Percentiles rank a stretch among this genome's conserved stretches.
Conservation (phyloP, 192 early-diverging fungal species). For the Coemansia sp. region DNA sequence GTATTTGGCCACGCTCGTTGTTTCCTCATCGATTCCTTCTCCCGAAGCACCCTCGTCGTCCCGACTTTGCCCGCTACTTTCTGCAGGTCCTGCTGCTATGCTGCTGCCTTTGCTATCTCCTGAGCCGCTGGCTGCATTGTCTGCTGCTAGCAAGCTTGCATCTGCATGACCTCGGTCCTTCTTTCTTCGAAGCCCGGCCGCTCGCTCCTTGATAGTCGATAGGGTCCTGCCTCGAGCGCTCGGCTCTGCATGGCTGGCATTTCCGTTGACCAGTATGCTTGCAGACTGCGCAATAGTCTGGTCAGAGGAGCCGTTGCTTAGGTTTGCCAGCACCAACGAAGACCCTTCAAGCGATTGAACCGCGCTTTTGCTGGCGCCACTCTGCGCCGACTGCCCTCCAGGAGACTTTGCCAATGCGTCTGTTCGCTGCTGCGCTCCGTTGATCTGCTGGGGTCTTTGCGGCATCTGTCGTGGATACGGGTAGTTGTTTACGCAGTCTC, state of each 20-base stretch:
- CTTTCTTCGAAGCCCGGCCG: slow-evolving; percentile 36
- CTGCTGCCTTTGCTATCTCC: slow-evolving; percentile 19
- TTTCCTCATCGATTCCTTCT: background rate
- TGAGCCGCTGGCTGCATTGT: slow-evolving; percentile 9
- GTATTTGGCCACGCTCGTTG: slow-evolving; percentile 39
- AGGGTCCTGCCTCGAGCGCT: slow-evolving; percentile 18
- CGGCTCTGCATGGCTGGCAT: slow-evolving; percentile 7
- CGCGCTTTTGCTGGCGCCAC: background rate
- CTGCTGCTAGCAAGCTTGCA: slow-evolving; percentile 2
- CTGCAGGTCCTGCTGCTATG: background rate
- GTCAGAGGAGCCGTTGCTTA: background rate
- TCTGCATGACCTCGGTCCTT: slow-evolving; percentile 28
- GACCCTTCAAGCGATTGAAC: slow-evolving; percentile 10
- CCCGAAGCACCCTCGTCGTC: slow-evolving; percentile 8
- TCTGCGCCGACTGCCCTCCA: slow-evolving; percentile 2
- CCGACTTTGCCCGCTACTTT: background rate
- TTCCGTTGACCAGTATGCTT: background rate
- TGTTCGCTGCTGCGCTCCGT: background rate
- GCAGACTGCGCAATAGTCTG: background rate
- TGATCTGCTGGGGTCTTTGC: background rate
- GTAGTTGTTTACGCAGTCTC: slow-evolving; percentile 84
- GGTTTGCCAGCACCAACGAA: slow-evolving; percentile 2
- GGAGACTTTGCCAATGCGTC: slow-evolving; percentile 12
- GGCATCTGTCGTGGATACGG: slow-evolving; percentile 55
- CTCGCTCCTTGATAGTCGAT: slow-evolving; percentile 31